Evolutionary conservation across 2,329 filamentous ascomycete genomes (phyloP), one percentile per base, ranked within the genome.

Genomic region (Fonsecaea pugnacius): DNA sequence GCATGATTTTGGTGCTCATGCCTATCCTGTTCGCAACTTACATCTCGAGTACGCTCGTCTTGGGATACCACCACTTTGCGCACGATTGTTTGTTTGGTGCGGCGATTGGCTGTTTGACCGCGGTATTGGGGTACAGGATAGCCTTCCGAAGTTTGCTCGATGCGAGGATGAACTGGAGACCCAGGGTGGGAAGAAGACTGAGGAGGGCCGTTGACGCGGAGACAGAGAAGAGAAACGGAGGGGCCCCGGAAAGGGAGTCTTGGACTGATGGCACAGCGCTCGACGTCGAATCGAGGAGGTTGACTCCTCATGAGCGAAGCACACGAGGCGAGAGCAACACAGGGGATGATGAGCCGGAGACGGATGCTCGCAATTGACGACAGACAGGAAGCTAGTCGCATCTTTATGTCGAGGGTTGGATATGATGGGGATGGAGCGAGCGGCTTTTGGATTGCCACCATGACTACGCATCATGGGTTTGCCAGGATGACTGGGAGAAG

Each of bases 61-160:
- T 90, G 75, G 88, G 90, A 74, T 90, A 91, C 72, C 78, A 89
- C 55, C 88, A 91, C 70, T 88, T 91, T 68, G 87, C 89, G 2
- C 89, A 88, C 67, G 88, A 91, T 71, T 87, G 91, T 12, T 84
- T 82, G 57, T 81, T 84, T 5, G 88, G 89, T 0, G 84, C 84
- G 0, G 73, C 84, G 30, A 77, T 91, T 14, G 89, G 88, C 3
- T 84, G 84, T 73, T 74, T 77, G 3, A 77, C 89, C 33, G 84
- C 87, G 2, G 14, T 64, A 6, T 56, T 69, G 40, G 65, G 68
- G 6, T 69, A 67, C 35, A 50, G 66, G 32, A 64, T 61, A 38
- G 60, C 51, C 1, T 69, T 59, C 40, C 58, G 57, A 38, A 66
- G 66, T 33, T 21, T 67, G 51, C 40, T 52, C 6, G 52, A 56